Percentiles rank a stretch among this genome's conserved stretches.
Evolutionary conservation across 768 basidiomycete species (phyloP).

Genomic region (Lactarius sp.): DNA sequence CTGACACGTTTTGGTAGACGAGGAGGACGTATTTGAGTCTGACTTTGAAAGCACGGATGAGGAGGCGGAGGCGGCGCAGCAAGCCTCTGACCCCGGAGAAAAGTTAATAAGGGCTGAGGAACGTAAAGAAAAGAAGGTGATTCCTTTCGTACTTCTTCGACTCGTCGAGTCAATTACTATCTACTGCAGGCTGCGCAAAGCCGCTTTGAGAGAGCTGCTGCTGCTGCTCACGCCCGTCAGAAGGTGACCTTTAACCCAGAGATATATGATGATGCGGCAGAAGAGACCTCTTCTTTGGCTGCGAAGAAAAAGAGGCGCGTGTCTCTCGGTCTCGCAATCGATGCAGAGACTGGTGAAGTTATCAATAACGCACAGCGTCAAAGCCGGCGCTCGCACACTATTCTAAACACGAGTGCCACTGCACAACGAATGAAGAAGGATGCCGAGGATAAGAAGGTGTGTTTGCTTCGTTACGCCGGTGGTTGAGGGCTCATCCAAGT

Average conservation of each 20-base stretch:
- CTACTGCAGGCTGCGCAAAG: constrained; percentile 46
- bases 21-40: constrained; percentile 76
- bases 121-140: constrained; percentile 46
- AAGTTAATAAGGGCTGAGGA: constrained; percentile 57
- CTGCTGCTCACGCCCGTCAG: constrained; percentile 61
- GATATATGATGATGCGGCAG: constrained; percentile 29
- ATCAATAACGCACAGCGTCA: constrained; percentile 43
- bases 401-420: constrained; percentile 67
- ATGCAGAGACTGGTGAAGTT: constrained; percentile 60
- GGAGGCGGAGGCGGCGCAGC: constrained; percentile 40
- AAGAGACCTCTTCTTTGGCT: constrained; percentile 27
- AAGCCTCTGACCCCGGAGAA: constrained; percentile 53
- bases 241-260: constrained; percentile 65
- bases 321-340: constrained; percentile 48
- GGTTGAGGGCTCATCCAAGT: constrained; percentile 25
- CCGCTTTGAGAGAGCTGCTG: constrained; percentile 57
- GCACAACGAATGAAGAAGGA: constrained; percentile 58
- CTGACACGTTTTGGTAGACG: constrained; percentile 45
- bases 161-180: neutral
- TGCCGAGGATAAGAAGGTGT: constrained; percentile 57
- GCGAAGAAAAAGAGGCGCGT: constrained; percentile 44
- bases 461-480: constrained; percentile 16
- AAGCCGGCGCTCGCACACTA: constrained; percentile 62
- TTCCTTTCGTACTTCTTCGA: constrained; percentile 5
- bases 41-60: constrained; percentile 88